phyloP scores from a whole-genome alignment of 345 rosid genomes.

The Psidium guajava region DNA sequence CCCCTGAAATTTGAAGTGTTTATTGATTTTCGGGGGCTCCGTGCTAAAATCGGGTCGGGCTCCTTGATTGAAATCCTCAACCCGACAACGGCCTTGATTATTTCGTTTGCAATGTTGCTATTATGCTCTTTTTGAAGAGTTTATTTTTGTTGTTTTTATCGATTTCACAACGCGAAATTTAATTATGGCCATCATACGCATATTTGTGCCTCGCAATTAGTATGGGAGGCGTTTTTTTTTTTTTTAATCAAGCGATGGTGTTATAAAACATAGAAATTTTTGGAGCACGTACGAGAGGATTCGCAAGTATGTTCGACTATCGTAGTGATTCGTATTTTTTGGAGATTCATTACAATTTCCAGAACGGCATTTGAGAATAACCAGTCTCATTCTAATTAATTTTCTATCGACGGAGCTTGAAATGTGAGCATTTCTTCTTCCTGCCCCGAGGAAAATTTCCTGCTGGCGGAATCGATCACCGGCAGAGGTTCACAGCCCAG shows the following conservation, averaged over 20 bases:
- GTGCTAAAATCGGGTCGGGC: background rate
- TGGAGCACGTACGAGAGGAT: accelerated
- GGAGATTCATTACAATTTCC: accelerated
- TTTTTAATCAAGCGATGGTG: too few relatives aligned
- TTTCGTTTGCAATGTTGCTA: background rate
- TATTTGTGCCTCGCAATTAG: background rate
- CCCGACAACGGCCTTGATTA: background rate
- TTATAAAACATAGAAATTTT: background rate
- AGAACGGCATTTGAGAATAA: accelerated
- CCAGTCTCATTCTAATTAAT: too few relatives aligned
- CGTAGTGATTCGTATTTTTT: background rate
- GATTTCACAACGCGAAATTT: background rate
- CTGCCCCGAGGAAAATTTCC: background rate
- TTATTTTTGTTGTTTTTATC: background rate
- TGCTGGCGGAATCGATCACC: background rate
- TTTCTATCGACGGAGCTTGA: accelerated
- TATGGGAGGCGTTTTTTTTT: background rate
- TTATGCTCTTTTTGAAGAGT: background rate
- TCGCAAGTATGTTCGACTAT: accelerated
- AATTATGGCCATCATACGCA: background rate
- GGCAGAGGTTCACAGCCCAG: accelerated
- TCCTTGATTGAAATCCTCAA: background rate
- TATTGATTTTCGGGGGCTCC: background rate
- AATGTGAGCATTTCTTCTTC: background rate
- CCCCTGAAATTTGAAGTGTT: background rate